Evolutionary conservation across 2,329 filamentous ascomycete species (phyloP).

Genomic region (Fonsecaea pugnacius): DNA sequence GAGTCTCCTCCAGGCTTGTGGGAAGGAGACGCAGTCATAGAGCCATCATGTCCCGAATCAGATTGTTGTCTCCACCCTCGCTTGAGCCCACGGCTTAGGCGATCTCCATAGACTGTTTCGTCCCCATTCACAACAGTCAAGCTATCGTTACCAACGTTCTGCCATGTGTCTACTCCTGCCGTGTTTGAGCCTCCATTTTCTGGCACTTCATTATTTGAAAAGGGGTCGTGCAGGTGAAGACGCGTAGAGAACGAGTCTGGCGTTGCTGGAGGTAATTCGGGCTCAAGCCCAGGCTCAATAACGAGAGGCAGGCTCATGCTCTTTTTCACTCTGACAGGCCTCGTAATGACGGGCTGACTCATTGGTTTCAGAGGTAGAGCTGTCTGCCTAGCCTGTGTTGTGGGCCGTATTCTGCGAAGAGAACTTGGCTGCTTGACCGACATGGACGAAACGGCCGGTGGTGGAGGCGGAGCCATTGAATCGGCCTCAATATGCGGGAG

Average conservation of each 20-base stretch:
- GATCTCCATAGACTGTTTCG: constrained; percentile 8
- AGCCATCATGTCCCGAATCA: constrained; percentile 21
- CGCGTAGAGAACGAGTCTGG: constrained; percentile 28
- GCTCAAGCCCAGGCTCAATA: neutral
- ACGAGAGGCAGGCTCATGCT: neutral
- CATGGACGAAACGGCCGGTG: neutral
- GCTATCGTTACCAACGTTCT: constrained; percentile 16
- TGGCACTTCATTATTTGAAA: neutral
- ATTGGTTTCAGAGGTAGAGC: neutral
- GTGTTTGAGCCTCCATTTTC: constrained; percentile 1
- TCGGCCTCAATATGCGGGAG: neutral
- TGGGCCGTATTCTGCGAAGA: constrained; percentile 9
- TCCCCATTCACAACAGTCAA: constrained; percentile 26
- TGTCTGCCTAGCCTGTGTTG: neutral
- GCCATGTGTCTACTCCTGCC: neutral
- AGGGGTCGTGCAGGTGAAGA: constrained; percentile 11
- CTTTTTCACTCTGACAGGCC: constrained; percentile 26
- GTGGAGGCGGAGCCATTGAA: constrained; percentile 17
- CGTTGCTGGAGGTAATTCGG: constrained; percentile 20
- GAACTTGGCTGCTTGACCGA: neutral
- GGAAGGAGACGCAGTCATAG: constrained; percentile 11
- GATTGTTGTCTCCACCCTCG: constrained; percentile 17
- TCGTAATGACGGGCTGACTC: constrained; percentile 4
- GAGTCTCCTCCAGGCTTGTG: neutral
- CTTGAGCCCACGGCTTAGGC: constrained; percentile 15